Evolutionary conservation across 805 yeast genomes (phyloP), one percentile per base, ranked within the genome.

Genomic region (Lipomyces japonicus): DNA sequence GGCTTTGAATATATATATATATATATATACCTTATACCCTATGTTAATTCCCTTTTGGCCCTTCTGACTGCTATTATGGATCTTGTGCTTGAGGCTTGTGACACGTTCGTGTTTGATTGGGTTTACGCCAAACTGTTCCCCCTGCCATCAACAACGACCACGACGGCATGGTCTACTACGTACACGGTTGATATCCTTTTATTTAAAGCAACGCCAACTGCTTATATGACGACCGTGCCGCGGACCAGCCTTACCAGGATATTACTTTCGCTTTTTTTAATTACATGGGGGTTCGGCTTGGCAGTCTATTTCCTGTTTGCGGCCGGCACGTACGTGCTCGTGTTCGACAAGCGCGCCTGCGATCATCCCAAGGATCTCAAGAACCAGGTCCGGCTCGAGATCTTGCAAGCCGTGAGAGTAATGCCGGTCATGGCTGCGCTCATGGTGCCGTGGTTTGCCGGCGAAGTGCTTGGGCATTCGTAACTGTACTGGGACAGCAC

Each of bases 311-410:
- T 89, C 38, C 60, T 71, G 18, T 83, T 81, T 45, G 97, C 97
- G 2, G 73, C 81, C 14, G 61, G 85, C 16, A 81, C 95, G 9
- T 93, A 86, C 67, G 59, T 74, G 31, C 80, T 84, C 60, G 81
- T 93, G 23, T 93, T 87, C 66, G 97, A 93, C 69, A 84, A 82
- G 65, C 81, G 82, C 46, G 86, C 88, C 51, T 88, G 91, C 76
- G 87, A 91, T 70, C 98, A 93, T 68, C 98, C 98, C 52, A 79
- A 96, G 68, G 91, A 86, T 69, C 76, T 93, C 69, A 93, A 93
- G 68, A 91, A 93, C 71, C 98, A 93, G 72, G 80, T 93, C 78
- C 70, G 78, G 3, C 71, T 87, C 65, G 98, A 93, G 67, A 85
- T 91, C 57, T 71, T 76, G 56, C 83, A 81, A 65, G 96, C 96